Evolutionary conservation across 352 stramenopile species (phyloP).

Genomic region (Globisporangium apiculatum): DNA sequence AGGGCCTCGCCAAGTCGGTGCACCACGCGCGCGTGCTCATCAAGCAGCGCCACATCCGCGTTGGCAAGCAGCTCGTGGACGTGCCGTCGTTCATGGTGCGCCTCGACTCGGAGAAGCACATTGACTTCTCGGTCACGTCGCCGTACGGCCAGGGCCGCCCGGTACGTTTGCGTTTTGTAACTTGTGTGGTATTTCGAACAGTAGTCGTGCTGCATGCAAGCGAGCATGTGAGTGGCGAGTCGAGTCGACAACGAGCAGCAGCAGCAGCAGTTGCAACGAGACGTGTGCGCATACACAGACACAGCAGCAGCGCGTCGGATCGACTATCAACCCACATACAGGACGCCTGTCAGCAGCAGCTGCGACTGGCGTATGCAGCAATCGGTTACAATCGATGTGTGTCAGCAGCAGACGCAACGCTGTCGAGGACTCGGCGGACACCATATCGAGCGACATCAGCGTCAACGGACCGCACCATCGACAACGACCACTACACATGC

Average conservation of each 20-base stretch:
- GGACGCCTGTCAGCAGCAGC: no score
- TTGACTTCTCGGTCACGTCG: constrained; percentile 98
- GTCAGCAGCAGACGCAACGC: no score
- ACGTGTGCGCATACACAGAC: no score
- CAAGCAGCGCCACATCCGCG: constrained; percentile 98
- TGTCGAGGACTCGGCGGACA: no score
- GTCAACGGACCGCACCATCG: background rate
- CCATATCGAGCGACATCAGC: background rate
- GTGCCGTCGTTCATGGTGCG: constrained; percentile 98
- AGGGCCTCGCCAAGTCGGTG: constrained; percentile 99
- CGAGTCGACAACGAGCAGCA: background rate
- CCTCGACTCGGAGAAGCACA: constrained; percentile 99
- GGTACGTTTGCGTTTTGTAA: constrained; percentile 18
- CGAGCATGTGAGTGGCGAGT: no score
- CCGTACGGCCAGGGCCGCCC: constrained; percentile 96
- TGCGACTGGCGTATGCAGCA: no score
- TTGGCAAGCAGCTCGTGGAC: constrained; percentile 98
- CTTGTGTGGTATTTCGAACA: no score
- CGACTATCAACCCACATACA: no score
- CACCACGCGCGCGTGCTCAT: constrained; percentile 99
- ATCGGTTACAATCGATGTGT: no score
- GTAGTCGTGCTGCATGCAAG: no score
- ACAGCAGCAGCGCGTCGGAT: no score
- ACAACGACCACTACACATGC: no score
- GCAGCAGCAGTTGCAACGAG: background rate